phyloP scores from a whole-genome alignment of 1,284 basidiomycete genomes.

The Rhodotorula sp. region DNA sequence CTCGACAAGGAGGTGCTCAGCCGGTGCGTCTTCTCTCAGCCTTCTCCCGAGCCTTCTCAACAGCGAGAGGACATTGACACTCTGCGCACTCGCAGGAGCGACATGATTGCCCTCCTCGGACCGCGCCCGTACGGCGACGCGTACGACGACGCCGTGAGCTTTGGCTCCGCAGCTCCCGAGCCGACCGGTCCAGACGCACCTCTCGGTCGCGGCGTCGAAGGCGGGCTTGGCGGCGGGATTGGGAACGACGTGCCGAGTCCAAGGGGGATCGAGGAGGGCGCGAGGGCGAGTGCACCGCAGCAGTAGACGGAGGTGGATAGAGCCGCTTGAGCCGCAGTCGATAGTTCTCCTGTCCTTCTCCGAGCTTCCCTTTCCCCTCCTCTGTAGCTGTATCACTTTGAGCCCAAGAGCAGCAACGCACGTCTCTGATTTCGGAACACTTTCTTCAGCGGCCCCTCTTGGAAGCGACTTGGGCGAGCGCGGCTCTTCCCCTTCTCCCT shows the following conservation, averaged over 20 bases:
- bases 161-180: constrained; percentile 14
- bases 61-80: not conserved
- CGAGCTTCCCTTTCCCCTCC: not conserved
- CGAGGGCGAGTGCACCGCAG: not conserved
- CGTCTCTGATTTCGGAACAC: too few species aligned
- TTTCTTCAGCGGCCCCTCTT: too few species aligned
- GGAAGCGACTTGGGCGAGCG: too few species aligned
- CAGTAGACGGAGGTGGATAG: not conserved
- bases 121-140: constrained; percentile 69
- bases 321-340: not conserved
- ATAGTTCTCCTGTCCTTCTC: not conserved
- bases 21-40: constrained; percentile 57
- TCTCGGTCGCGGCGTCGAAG: constrained; percentile 34
- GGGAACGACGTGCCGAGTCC: constrained; percentile 24
- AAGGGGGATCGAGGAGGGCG: constrained; percentile 29
- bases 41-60: not conserved
- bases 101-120: constrained; percentile 83
- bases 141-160: constrained; percentile 20
- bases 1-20: constrained; percentile 95
- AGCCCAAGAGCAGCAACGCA: not conserved
- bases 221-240: constrained; percentile 28
- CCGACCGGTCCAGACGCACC: not conserved
- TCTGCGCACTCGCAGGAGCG: constrained; percentile 59
- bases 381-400: not conserved
- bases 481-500: too few species aligned